These are phyloP conservation scores for Globisporangium spiculum DNA, from an alignment of 352 stramenopile species.

Conservation along the genomic window DNA sequence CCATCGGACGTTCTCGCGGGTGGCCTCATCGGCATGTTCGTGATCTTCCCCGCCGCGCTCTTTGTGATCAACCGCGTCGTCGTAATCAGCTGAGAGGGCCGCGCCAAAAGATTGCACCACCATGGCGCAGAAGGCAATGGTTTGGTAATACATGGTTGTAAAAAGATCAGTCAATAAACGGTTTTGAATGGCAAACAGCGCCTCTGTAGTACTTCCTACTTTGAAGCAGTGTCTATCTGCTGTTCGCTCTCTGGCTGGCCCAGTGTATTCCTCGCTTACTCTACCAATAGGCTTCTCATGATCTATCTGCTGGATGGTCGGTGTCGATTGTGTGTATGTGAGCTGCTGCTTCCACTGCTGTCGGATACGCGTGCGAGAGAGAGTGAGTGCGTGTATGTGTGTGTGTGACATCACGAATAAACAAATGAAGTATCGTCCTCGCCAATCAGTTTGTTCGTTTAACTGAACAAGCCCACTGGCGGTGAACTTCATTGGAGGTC, in stretches of 20 bases:
- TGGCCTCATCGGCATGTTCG: slow-evolving; percentile 53
- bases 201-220: background rate
- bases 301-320: background rate
- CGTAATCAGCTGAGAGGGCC: slow-evolving; percentile 1
- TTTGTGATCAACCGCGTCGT: slow-evolving; percentile 26
- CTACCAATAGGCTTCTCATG: background rate
- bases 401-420: background rate
- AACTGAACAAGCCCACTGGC: slow-evolving; percentile 14
- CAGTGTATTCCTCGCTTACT: background rate
- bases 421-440: background rate
- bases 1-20: slow-evolving; percentile 72
- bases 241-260: background rate
- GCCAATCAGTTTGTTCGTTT: slow-evolving; percentile 12
- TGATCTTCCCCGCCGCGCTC: slow-evolving; percentile 56
- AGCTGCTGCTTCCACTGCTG: background rate
- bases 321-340: background rate
- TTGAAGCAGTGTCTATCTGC: background rate
- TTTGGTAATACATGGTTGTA: background rate
- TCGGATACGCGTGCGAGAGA: background rate
- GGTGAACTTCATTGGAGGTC: slow-evolving; percentile 12
- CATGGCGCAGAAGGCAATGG: background rate
- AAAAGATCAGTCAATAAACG: background rate
- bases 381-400: background rate
- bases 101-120: background rate
- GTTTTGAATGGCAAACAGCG: background rate